Base-by-base conservation (phyloP, 805 yeast genomes). In the Cyberlindnera mycetangii region DNA sequence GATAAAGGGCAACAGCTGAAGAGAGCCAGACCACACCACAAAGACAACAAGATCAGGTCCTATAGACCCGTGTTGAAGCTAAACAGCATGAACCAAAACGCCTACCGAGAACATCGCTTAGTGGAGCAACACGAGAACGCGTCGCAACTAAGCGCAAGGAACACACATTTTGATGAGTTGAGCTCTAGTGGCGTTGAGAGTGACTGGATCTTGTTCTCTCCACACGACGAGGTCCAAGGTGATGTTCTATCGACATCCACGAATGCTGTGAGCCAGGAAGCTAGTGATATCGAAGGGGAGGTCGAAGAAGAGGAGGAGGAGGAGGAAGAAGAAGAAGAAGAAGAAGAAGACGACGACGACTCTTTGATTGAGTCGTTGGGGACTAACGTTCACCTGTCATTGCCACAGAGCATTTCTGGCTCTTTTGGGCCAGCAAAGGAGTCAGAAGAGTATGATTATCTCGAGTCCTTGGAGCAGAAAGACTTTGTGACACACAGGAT, bases 121-220 rank as follows among this genome's bases (percentile, higher is more conserved):
- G 32, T 17, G 31, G 19, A 31, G 17, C 33, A 32, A 8, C 39
- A 25, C 16, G 46, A 46, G 9, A 28, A 18, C 35, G 42, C 33
- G 30, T 40, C 48, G 7, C 28, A 25, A 10, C 16, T 24, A 11
- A 17, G 32, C 16, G 38, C 32, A 16, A n/a, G 19, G 32, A 28
- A 35, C 25, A 34, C 25, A 9, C 48, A 41, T 31, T 51, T 33
- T 17, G 58, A 55, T 18, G 56, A 52, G 24, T 37, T 53, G 18
- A 56, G 61, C 41, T 55, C 61, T 1, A 49, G 51, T 19, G 57
- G 56, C 12, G 52, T 51, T 2, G 59, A 52, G 9, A 55, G 54
- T 15, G 61, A 57, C 37, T 58, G 62, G 62, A 50, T 59, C 38
- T 38, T 59, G 39, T 58, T 59, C 39, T 52, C 58, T 0, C 60